A percentile compares a stretch with the other conserved stretches of the same genome.
Conservation (phyloP, 2,329 filamentous ascomycete genomes). For the Penicillium thymicola region DNA sequence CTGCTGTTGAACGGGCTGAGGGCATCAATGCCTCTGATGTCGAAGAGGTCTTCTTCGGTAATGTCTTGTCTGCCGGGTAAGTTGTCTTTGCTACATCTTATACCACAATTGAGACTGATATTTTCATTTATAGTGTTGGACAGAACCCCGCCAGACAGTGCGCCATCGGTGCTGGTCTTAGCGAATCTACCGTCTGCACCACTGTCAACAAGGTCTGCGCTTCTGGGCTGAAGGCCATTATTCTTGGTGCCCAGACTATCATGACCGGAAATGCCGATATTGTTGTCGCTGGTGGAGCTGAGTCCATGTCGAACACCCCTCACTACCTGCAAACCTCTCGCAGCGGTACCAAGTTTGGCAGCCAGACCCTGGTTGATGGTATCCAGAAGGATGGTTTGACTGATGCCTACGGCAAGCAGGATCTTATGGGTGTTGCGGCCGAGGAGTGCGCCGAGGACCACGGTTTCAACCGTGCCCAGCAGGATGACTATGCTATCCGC, state of each 20-base stretch:
- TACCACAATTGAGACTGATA: slow-evolving; percentile 6
- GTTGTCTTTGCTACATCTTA: slow-evolving; percentile 23
- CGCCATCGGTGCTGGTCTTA: slow-evolving; percentile 82
- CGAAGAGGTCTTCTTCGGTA: slow-evolving; percentile 96
- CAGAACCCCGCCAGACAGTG: slow-evolving; percentile 96
- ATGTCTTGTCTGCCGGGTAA: slow-evolving; percentile 94
- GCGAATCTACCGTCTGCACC: slow-evolving; percentile 75
- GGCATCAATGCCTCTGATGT: slow-evolving; percentile 85
- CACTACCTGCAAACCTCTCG: slow-evolving; percentile 91
- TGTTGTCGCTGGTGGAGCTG: slow-evolving; percentile 88
- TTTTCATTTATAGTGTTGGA: slow-evolving; percentile 63
- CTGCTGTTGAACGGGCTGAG: slow-evolving; percentile 79
- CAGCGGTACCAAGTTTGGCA: slow-evolving; percentile 87
- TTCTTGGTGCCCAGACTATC: slow-evolving; percentile 93
- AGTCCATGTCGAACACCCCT: slow-evolving; percentile 97
- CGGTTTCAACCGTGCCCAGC: slow-evolving; percentile 73
- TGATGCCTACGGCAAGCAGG: slow-evolving; percentile 85
- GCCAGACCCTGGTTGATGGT: slow-evolving; percentile 84
- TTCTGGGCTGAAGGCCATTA: slow-evolving; percentile 88
- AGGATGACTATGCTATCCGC: slow-evolving; percentile 94
- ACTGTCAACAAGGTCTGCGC: slow-evolving; percentile 99
- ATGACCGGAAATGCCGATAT: slow-evolving; percentile 92
- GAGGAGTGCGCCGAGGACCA: slow-evolving; percentile 91
- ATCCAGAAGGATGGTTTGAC: slow-evolving; percentile 92
- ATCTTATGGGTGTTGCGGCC: slow-evolving; percentile 91